Percentiles rank a stretch among this genome's conserved stretches.
Evolutionary conservation across 1,284 basidiomycete species (phyloP).

Genomic region (Clitocybe nebularis): DNA sequence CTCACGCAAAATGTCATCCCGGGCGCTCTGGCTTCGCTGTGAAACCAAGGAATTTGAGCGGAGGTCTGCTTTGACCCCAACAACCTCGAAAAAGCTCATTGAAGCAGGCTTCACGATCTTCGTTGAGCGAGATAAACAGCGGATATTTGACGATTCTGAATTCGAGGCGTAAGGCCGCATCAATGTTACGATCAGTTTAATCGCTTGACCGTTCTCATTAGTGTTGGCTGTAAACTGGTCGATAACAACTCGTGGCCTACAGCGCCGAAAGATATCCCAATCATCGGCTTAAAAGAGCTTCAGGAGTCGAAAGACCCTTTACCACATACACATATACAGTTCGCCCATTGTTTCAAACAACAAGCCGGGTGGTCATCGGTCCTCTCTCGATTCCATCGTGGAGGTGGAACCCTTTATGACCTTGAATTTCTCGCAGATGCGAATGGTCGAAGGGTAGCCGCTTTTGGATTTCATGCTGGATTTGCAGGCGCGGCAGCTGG

Average conservation of each 20-base stretch:
- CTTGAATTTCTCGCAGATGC: slow-evolving; percentile 94
- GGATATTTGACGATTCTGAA: slow-evolving; percentile 94
- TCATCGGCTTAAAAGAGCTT: slow-evolving; percentile 97
- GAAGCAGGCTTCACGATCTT: slow-evolving; percentile 89
- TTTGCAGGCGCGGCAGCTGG: slow-evolving; percentile 97
- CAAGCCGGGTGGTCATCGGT: slow-evolving; percentile 94
- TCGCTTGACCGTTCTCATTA: slow-evolving; percentile 27
- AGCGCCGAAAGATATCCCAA: slow-evolving; percentile 74
- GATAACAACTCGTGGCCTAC: slow-evolving; percentile 88
- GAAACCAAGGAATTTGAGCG: slow-evolving; percentile 95
- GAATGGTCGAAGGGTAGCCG: slow-evolving; percentile 88
- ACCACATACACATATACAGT: slow-evolving; percentile 96
- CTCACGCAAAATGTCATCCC: slow-evolving; percentile 34
- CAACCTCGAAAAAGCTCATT: slow-evolving; percentile 87
- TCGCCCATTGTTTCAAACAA: slow-evolving; percentile 97
- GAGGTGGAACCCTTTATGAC: slow-evolving; percentile 91
- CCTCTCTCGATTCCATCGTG: slow-evolving; percentile 84
- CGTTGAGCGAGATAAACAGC: slow-evolving; percentile 92
- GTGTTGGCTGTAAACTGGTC: slow-evolving; percentile 88
- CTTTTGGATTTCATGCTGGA: slow-evolving; percentile 98
- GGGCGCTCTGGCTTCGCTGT: slow-evolving; percentile 82
- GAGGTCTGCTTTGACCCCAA: slow-evolving; percentile 91
- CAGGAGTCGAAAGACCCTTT: slow-evolving; percentile 78
- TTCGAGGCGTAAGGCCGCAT: slow-evolving; percentile 85
- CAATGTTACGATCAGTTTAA: neutral